Conservation (phyloP, 805 yeast genomes). For the Ogataea allantospora region DNA sequence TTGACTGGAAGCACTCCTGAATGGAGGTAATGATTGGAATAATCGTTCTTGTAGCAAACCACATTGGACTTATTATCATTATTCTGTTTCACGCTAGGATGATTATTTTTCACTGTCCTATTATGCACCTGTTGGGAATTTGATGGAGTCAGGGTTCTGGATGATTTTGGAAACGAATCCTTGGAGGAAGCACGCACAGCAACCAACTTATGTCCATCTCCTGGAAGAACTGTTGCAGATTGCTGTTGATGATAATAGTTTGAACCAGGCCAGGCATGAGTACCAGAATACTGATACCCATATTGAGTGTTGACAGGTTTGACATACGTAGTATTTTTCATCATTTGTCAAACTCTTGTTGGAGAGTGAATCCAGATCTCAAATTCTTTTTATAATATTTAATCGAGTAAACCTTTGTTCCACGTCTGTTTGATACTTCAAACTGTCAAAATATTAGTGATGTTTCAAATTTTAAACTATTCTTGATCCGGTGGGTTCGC, state of each 20-base stretch:
- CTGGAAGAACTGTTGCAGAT: conserved; percentile 7
- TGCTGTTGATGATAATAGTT: conserved; percentile 6
- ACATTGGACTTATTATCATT: conserved; percentile 13
- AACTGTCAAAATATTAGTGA: background rate
- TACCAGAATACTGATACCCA: too few relatives aligned
- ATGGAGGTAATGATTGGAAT: conserved; percentile 65
- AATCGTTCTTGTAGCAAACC: conserved; percentile 58
- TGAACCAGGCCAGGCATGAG: conserved; percentile 10
- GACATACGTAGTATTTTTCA: conserved; percentile 15
- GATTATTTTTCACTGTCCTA: conserved; percentile 8
- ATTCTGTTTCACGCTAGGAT: conserved; percentile 12
- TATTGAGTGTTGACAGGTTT: conserved; percentile 6
- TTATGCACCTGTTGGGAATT: conserved; percentile 12
- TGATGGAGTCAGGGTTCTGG: conserved; percentile 11
- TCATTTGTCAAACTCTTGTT: conserved; percentile 7
- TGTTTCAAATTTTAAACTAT: conserved; percentile 5
- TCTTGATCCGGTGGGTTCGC: background rate
- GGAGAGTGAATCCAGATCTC: conserved; percentile 1
- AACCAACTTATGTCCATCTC: conserved; percentile 26
- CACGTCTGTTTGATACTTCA: conserved; percentile 9
- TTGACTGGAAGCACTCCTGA: conserved; percentile 60
- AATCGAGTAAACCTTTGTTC: conserved; percentile 1
- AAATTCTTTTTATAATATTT: conserved; percentile 4
- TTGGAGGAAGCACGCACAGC: conserved; percentile 24
- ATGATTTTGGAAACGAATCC: conserved; percentile 13